A percentile compares a stretch with the other conserved stretches of the same genome.
phyloP scores from a whole-genome alignment of 208 protist species.

The Trypanosoma theileri region DNA sequence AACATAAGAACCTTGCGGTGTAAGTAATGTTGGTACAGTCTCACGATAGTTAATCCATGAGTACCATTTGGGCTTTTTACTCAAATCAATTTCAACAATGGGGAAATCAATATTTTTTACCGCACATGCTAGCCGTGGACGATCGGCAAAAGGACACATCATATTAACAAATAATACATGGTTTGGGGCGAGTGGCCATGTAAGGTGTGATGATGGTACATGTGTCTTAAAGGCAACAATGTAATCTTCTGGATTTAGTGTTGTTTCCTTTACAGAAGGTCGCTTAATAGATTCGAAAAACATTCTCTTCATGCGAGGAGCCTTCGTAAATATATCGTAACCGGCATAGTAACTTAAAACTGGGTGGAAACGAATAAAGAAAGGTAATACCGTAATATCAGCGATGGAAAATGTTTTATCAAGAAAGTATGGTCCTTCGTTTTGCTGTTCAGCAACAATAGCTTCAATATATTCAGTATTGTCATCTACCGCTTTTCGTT shows the following conservation, averaged over 20 bases:
- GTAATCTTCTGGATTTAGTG: slow-evolving; percentile 37
- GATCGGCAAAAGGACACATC: slow-evolving; percentile 61
- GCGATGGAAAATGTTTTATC: slow-evolving; percentile 78
- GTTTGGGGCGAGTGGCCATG: slow-evolving; percentile 34
- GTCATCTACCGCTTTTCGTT: slow-evolving; percentile 46
- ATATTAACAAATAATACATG: slow-evolving; percentile 57
- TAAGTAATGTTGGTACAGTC: slow-evolving; percentile 66
- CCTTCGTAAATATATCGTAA: slow-evolving; percentile 68
- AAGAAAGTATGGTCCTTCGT: slow-evolving; percentile 53
- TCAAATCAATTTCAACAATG: slow-evolving; percentile 50
- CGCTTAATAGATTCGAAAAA: slow-evolving; percentile 45
- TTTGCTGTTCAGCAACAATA: slow-evolving; percentile 56
- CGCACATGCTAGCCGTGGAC: slow-evolving; percentile 49
- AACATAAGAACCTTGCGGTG: slow-evolving; percentile 48
- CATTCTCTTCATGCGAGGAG: slow-evolving; percentile 61
- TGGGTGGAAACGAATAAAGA: slow-evolving; percentile 57
- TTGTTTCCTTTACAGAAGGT: slow-evolving; percentile 52
- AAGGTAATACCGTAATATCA: slow-evolving; percentile 70
- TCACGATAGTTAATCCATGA: slow-evolving; percentile 55
- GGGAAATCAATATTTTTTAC: slow-evolving; percentile 41
- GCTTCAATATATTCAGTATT: slow-evolving; percentile 64
- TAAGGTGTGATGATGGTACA: slow-evolving; percentile 39
- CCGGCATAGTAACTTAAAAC: slow-evolving; percentile 61
- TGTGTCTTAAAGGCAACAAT: slow-evolving; percentile 27
- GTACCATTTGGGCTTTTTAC: slow-evolving; percentile 57